Evolutionary conservation across 768 basidiomycete species (phyloP).

Genomic region (Hemileccinum rubropunctum): DNA sequence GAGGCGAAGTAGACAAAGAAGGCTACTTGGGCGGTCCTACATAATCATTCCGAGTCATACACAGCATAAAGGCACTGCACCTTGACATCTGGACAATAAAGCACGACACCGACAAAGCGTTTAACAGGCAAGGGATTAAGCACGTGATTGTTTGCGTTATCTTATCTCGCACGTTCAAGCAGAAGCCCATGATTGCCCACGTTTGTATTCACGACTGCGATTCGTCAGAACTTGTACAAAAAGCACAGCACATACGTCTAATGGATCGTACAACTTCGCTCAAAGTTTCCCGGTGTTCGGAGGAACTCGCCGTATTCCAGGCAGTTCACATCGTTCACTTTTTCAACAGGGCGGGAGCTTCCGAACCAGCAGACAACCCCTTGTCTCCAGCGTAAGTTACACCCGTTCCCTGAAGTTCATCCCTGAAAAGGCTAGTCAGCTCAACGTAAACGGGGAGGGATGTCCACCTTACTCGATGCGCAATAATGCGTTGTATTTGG

Average conservation of each 20-base stretch:
- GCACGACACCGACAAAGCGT: constrained; percentile 5
- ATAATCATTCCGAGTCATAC: constrained; percentile 18
- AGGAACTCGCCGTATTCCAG: constrained; percentile 2
- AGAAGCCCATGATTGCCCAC: constrained; percentile 3
- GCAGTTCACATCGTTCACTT: constrained; percentile 41
- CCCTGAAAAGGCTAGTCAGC: constrained; percentile 43
- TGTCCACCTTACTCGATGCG: constrained; percentile 74
- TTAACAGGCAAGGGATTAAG: constrained; percentile 11
- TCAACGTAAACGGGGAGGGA: background rate
- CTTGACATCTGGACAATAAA: constrained; percentile 10
- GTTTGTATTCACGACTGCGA: constrained; percentile 17
- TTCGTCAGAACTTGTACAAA: constrained; percentile 25
- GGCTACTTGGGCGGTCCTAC: constrained; percentile 2
- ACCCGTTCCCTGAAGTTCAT: constrained; percentile 65
- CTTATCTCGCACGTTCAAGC: constrained; percentile 23
- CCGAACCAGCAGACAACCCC: constrained; percentile 76
- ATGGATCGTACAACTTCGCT: constrained; percentile 27
- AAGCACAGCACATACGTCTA: constrained; percentile 21
- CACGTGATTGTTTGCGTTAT: constrained; percentile 21
- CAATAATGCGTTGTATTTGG: constrained; percentile 88
- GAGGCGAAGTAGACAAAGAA: constrained; percentile 10
- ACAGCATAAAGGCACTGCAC: constrained; percentile 23
- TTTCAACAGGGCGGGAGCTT: constrained; percentile 68
- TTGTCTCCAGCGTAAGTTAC: constrained; percentile 72
- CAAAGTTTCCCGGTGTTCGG: background rate